phyloP scores from a whole-genome alignment of 768 basidiomycete genomes.

The Trichaptum fuscoviolaceum region DNA sequence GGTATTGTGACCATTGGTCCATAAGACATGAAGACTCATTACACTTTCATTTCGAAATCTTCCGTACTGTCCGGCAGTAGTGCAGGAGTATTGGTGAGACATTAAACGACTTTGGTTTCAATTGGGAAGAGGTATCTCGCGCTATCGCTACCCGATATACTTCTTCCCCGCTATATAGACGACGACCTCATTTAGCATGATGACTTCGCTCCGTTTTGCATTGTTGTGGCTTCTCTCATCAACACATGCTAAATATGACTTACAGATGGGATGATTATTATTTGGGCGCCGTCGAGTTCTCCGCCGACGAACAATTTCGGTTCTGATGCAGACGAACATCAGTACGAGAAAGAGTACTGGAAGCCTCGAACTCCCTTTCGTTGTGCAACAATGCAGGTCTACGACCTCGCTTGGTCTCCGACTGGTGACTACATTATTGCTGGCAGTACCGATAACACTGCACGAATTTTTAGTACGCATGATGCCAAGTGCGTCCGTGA shows the following conservation, averaged over 20 bases:
- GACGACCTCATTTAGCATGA: neutral
- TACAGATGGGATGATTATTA: constrained; percentile 92
- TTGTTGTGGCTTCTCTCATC: constrained; percentile 6
- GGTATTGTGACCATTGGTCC: neutral
- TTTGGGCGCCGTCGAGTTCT: constrained; percentile 83
- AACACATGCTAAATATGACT: constrained; percentile 10
- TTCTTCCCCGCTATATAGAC: no score
- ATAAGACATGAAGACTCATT: neutral
- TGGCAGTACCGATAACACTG: constrained; percentile 96
- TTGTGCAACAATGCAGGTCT: constrained; percentile 92
- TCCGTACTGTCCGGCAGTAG: no score
- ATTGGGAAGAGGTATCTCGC: no score
- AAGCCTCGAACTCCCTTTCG: constrained; percentile 85
- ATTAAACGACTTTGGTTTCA: no score
- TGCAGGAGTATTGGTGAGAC: no score
- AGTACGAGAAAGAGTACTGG: constrained; percentile 95
- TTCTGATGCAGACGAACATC: constrained; percentile 81
- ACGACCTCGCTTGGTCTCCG: constrained; percentile 97
- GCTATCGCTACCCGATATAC: no score
- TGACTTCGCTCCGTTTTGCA: neutral
- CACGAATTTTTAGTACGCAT: constrained; percentile 69
- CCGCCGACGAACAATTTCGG: constrained; percentile 73
- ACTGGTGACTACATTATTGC: constrained; percentile 90
- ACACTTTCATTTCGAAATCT: no score
- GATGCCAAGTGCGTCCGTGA: constrained; percentile 86